These are phyloP conservation scores for Ceratocystis cubensis DNA, from an alignment of 2,329 filamentous ascomycete genomes.

Conservation along the genomic window DNA sequence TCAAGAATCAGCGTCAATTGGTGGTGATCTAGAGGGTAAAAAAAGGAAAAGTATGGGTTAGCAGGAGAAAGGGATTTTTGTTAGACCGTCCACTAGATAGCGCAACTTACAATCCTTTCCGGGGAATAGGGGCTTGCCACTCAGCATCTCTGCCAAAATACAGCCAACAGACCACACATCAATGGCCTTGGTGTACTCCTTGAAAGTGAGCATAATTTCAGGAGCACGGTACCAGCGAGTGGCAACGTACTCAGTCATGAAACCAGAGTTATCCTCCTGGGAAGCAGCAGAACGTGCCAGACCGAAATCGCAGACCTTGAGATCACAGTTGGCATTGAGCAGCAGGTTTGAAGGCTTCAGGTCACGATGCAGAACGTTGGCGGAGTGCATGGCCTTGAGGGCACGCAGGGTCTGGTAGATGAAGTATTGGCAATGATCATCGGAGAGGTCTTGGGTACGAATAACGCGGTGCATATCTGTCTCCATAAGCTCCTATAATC, in stretches of 20 bases:
- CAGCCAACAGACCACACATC: constrained; percentile 99
- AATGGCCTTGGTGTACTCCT: constrained; percentile 99
- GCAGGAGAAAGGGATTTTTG: background rate
- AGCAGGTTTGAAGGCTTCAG: constrained; percentile 95
- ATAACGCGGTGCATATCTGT: constrained; percentile 99
- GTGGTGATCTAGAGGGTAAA: constrained; percentile 63
- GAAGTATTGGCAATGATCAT: constrained; percentile 99
- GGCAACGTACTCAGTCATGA: constrained; percentile 99
- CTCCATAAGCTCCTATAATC: constrained; percentile 81
- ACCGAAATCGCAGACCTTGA: constrained; percentile 98
- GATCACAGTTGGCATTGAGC: constrained; percentile 94
- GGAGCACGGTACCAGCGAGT: constrained; percentile 98
- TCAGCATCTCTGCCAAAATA: constrained; percentile 96
- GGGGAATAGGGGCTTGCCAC: constrained; percentile 93
- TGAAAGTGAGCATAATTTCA: constrained; percentile 99
- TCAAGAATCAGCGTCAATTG: constrained; percentile 95
- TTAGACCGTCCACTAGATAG: background rate
- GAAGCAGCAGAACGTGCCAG: constrained; percentile 90
- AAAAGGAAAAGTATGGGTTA: background rate
- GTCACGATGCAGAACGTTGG: constrained; percentile 93
- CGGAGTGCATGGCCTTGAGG: constrained; percentile 98
- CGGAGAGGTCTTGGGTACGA: constrained; percentile 92
- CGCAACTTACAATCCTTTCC: constrained; percentile 81
- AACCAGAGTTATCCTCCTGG: constrained; percentile 98
- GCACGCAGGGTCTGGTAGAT: constrained; percentile 98